Evolutionary conservation across 1,284 basidiomycete genomes (phyloP), one percentile per base, ranked within the genome.

Genomic region (Ceratobasidium sp.): DNA sequence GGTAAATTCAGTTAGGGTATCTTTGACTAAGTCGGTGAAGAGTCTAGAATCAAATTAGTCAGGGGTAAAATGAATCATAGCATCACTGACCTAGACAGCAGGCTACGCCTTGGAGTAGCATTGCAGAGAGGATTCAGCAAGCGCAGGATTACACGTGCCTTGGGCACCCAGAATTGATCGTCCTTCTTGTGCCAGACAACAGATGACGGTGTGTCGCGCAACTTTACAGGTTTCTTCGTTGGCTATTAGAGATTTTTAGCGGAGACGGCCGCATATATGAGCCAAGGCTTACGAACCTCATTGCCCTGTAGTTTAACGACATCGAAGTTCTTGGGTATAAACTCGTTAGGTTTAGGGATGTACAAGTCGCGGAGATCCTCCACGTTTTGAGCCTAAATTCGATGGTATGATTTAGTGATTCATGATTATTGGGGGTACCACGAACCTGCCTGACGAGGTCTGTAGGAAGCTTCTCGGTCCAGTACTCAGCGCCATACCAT

Each of bases 121-220:
- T 22, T 72, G 47, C 53, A 74, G n/a, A 62, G 59, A 60, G 48
- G 47, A 60, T 44, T 41, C 57, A 59, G 73, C 62, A 57, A 54
- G 77, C 93, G 89, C 65, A 95, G 85, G 73, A 90, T 82, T n/a
- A 91, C 87, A 75, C 88, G 86, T 1, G 94, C 94, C 80, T 94
- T 94, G 0, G 97, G 97, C 5, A 97, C 89, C 93, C 95, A 97
- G 85, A 97, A 98, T 76, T 88, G 89, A 82, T 99, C 96, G 81
- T 99, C 97, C 81, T 96, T 96, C 86, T 99, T 99, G 84, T 96
- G 90, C 96, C 96, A 99, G 14, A 98, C 83, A 24, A 90, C 87
- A 0, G 91, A 93, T 44, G 92, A 80, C 0, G 88, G 83, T 0
- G 90, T 94, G 81, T 95, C 87, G 33, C 89, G 86, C 72, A 98